phyloP scores from a whole-genome alignment of 208 protist species.

The Polymyxa betae region DNA sequence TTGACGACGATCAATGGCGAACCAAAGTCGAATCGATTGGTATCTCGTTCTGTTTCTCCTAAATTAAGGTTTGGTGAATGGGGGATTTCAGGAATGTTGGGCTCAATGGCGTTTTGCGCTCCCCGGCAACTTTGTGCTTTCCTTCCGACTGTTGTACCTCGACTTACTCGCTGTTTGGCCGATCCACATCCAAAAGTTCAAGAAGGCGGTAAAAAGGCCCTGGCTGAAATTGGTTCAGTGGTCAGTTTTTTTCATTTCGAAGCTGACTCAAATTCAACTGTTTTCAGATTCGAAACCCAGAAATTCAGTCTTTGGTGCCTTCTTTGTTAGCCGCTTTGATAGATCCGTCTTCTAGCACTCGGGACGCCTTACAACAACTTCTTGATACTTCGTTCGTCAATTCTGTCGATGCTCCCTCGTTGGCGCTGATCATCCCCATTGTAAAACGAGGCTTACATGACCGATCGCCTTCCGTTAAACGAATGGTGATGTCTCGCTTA shows the following conservation, averaged over 20 bases:
- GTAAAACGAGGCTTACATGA: slow-evolving; percentile 75
- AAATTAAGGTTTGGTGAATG: too few relatives aligned
- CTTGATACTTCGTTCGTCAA: slow-evolving; percentile 79
- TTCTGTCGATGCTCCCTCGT: slow-evolving; percentile 80
- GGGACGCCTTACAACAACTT: slow-evolving; percentile 69
- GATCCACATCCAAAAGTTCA: slow-evolving; percentile 62
- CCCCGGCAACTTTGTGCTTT: slow-evolving; percentile 72
- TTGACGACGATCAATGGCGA: slow-evolving; percentile 74
- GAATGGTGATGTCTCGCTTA: too few relatives aligned
- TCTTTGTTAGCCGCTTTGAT: slow-evolving; percentile 73
- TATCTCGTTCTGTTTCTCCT: too few relatives aligned
- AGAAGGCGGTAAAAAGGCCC: slow-evolving; percentile 71
- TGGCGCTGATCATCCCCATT: slow-evolving; percentile 81
- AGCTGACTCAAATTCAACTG: not conserved
- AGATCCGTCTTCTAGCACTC: slow-evolving; percentile 67
- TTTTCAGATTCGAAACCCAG: slow-evolving; percentile 82
- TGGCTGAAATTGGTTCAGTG: slow-evolving; percentile 73
- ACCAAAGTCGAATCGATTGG: slow-evolving; percentile 76
- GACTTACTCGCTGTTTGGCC: slow-evolving; percentile 57
- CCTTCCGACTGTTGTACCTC: slow-evolving; percentile 75
- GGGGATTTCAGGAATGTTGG: too few relatives aligned
- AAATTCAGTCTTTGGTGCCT: slow-evolving; percentile 72
- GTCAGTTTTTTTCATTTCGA: not conserved
- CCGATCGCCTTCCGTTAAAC: slow-evolving; percentile 10
- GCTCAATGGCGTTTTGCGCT: slow-evolving; percentile 80